Evolutionary conservation across 1,284 basidiomycete species (phyloP).

Genomic region (Papiliotrema nemorosa): DNA sequence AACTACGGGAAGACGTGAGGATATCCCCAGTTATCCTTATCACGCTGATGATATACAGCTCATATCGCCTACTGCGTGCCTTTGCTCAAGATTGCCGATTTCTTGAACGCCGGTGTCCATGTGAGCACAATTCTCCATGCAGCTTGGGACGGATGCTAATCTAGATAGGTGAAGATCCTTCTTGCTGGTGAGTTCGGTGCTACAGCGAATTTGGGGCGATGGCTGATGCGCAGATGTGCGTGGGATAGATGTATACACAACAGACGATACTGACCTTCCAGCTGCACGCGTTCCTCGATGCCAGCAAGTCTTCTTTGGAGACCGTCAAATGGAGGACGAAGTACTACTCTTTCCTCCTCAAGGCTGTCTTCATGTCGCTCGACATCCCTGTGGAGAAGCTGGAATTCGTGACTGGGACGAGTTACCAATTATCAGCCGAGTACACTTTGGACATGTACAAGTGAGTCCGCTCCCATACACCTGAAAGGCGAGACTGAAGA

Average conservation of each 20-base stretch:
- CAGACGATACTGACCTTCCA: constrained; percentile 35
- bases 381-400: constrained; percentile 85
- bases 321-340: constrained; percentile 83
- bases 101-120: constrained; percentile 83
- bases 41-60: constrained; percentile 54
- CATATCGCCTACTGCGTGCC: constrained; percentile 98
- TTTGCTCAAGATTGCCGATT: constrained; percentile 94
- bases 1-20: constrained; percentile 86
- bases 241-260: not conserved
- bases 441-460: constrained; percentile 95
- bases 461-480: constrained; percentile 17
- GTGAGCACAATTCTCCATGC: constrained; percentile 42
- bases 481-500: not conserved
- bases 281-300: constrained; percentile 99
- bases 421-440: constrained; percentile 82
- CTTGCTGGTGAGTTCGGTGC: constrained; percentile 66
- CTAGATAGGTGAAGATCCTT: constrained; percentile 74
- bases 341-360: constrained; percentile 83
- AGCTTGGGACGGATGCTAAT: not conserved
- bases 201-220: not conserved
- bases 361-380: constrained; percentile 77
- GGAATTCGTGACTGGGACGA: constrained; percentile 73
- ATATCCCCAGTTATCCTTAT: not conserved
- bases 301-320: constrained; percentile 94
- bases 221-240: constrained; percentile 5